A percentile compares a stretch with the other conserved stretches of the same genome.
phyloP scores from a whole-genome alignment of 257 asterid genomes.

The Thymus mandschuricus region DNA sequence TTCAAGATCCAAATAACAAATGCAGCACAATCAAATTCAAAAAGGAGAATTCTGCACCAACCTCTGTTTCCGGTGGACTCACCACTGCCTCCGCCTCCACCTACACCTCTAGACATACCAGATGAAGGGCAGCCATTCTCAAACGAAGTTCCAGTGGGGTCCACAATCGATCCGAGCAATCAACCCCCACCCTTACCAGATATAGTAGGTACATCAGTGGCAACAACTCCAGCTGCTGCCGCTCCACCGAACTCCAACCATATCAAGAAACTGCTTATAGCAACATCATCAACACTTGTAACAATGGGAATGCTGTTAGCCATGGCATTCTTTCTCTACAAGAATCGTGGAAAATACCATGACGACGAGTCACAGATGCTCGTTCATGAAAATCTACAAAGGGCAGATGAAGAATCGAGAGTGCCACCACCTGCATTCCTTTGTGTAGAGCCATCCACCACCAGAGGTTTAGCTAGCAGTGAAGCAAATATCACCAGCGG shows the following conservation, averaged over 20 bases:
- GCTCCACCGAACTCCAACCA: slow-evolving; percentile 50
- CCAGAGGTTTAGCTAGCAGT: slow-evolving; percentile 37
- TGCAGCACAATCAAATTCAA: slow-evolving; percentile 19
- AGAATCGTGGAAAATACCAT: slow-evolving; percentile 44
- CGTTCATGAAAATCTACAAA: slow-evolving; percentile 47
- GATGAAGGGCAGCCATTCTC: slow-evolving; percentile 68
- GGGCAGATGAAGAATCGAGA: slow-evolving; percentile 54
- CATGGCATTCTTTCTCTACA: slow-evolving; percentile 63
- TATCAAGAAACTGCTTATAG: slow-evolving; percentile 57
- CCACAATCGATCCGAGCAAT: slow-evolving; percentile 47
- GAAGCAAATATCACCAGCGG: slow-evolving; percentile 43
- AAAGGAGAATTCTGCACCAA: slow-evolving; percentile 74
- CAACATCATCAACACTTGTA: slow-evolving; percentile 59
- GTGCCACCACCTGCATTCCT: slow-evolving; percentile 66
- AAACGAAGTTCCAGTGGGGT: slow-evolving; percentile 59
- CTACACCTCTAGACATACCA: slow-evolving; percentile 40
- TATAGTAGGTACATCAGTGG: slow-evolving; percentile 39
- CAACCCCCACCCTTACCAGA: slow-evolving; percentile 49
- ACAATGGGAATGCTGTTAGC: slow-evolving; percentile 70
- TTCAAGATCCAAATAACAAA: slow-evolving; percentile 28
- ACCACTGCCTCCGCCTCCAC: slow-evolving; percentile 49
- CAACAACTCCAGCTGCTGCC: slow-evolving; percentile 45
- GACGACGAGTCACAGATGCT: slow-evolving; percentile 58
- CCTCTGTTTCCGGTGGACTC: slow-evolving; percentile 65
- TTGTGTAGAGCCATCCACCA: slow-evolving; percentile 61